Evolutionary conservation across 192 early-diverging fungal species (phyloP).

Genomic region (Phlyctochytrium arcticum): DNA sequence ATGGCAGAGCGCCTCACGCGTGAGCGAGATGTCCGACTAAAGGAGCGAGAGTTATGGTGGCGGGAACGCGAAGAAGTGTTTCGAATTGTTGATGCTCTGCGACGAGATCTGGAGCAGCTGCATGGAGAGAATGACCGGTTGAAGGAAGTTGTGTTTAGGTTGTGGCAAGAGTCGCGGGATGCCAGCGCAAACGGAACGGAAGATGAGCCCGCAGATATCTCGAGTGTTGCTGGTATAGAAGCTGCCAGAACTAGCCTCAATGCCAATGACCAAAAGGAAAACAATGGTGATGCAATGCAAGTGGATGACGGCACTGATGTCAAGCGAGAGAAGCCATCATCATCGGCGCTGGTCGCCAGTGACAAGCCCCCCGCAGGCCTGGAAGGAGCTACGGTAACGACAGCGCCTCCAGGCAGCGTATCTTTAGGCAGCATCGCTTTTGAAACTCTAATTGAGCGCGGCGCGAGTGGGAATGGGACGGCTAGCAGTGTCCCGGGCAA

Average conservation of each 20-base stretch:
- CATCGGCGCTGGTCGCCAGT: background rate
- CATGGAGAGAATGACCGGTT: slow-evolving; percentile 13
- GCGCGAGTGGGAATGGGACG: background rate
- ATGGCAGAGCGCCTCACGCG: slow-evolving; percentile 16
- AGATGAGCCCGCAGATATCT: background rate
- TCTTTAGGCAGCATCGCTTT: slow-evolving; percentile 18
- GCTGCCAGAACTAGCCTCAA: background rate
- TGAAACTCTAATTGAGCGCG: background rate
- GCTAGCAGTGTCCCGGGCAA: too few relatives aligned
- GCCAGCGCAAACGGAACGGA: background rate
- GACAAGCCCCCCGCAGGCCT: background rate
- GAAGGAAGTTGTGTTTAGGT: slow-evolving; percentile 9
- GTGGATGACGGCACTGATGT: background rate
- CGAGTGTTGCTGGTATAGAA: background rate
- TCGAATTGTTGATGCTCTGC: slow-evolving; percentile 11
- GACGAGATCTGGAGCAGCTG: slow-evolving; percentile 6
- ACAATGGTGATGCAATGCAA: background rate
- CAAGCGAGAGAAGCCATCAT: background rate
- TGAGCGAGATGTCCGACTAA: slow-evolving; percentile 19
- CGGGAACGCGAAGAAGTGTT: slow-evolving; percentile 20
- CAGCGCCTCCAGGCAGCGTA: background rate
- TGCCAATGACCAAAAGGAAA: background rate
- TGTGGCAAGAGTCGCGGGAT: slow-evolving; percentile 24
- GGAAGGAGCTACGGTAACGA: background rate
- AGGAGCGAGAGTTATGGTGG: slow-evolving; percentile 24